Evolutionary conservation across 208 protist species (phyloP), one percentile per base, ranked within the genome.

Genomic region (Acanthamoeba divionensis): DNA sequence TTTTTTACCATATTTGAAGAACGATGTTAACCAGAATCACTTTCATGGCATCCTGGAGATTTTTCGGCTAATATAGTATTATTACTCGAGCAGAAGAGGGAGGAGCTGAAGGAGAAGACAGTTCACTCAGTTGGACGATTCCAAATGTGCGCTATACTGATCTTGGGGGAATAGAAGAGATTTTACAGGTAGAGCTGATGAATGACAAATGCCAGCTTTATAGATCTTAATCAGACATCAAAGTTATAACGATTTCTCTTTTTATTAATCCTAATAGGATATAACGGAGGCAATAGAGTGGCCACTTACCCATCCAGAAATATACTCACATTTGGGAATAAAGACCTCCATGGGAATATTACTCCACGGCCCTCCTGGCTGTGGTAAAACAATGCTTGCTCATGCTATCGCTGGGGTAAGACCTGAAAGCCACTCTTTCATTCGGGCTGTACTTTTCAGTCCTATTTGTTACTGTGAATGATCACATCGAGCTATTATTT

Each of bases 221-320:
- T n/a, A n/a, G n/a, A n/a, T n/a, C n/a, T n/a, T n/a, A n/a, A n/a
- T n/a, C n/a, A n/a, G n/a, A n/a, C n/a, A n/a, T n/a, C n/a, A n/a
- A n/a, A n/a, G n/a, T n/a, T n/a, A n/a, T n/a, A n/a, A n/a, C n/a
- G n/a, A n/a, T n/a, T n/a, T n/a, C n/a, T n/a, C n/a, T n/a, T n/a
- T n/a, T n/a, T n/a, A n/a, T n/a, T n/a, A n/a, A n/a, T n/a, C n/a
- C n/a, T n/a, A n/a, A n/a, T 63, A 75, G 21, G 82, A 89, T 29
- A 73, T 89, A 21, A 47, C 44, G 6, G 82, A 89, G 33, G 60
- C 73, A 15, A 57, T 89, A 33, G 82, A 89, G 38, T 89, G 65
- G 62, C 82, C 82, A 1, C 57, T 89, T 29, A 54, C 45, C 45
- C 65, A 73, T 52, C 82, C 82, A 13, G 62, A 89, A 33, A 26